phyloP scores from a whole-genome alignment of 2,329 filamentous ascomycete genomes.

The Claviceps spartinae region DNA sequence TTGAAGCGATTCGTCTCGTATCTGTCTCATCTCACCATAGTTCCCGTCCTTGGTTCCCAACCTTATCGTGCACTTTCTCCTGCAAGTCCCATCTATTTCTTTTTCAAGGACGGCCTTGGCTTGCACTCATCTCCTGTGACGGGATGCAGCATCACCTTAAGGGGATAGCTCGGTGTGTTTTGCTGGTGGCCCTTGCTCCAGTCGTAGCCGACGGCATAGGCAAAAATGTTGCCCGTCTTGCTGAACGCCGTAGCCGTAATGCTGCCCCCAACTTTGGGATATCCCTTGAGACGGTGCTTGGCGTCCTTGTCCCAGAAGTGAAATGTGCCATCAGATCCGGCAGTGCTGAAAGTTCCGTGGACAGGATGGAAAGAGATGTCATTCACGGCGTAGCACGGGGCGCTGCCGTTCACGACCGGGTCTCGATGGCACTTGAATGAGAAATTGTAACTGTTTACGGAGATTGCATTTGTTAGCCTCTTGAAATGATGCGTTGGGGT shows the following conservation, averaged over 20 bases:
- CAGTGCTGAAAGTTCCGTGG: constrained; percentile 96
- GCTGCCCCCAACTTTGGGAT: constrained; percentile 67
- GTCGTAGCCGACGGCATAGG: constrained; percentile 87
- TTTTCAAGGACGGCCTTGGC: constrained; percentile 45
- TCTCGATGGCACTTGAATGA: constrained; percentile 98
- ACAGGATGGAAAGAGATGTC: constrained; percentile 94
- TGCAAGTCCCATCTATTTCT: constrained; percentile 31
- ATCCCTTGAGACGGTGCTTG: constrained; percentile 82
- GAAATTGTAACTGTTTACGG: constrained; percentile 65
- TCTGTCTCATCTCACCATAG: too few species aligned
- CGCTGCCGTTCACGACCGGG: constrained; percentile 56
- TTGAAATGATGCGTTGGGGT: not conserved
- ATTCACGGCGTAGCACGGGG: constrained; percentile 85
- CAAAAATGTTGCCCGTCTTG: constrained; percentile 68
- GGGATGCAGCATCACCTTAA: constrained; percentile 77
- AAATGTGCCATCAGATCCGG: constrained; percentile 90
- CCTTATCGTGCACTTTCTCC: not conserved
- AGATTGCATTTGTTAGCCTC: not conserved
- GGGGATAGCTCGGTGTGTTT: constrained; percentile 62
- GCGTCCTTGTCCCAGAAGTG: constrained; percentile 93
- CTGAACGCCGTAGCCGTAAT: constrained; percentile 92
- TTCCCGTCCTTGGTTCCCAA: not conserved
- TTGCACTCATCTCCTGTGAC: constrained; percentile 51
- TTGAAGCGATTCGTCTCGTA: too few species aligned
- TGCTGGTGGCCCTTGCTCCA: constrained; percentile 92